Base-by-base conservation (phyloP, 371 early-diverging fungal species). In the Dentiscutata heterogama region DNA sequence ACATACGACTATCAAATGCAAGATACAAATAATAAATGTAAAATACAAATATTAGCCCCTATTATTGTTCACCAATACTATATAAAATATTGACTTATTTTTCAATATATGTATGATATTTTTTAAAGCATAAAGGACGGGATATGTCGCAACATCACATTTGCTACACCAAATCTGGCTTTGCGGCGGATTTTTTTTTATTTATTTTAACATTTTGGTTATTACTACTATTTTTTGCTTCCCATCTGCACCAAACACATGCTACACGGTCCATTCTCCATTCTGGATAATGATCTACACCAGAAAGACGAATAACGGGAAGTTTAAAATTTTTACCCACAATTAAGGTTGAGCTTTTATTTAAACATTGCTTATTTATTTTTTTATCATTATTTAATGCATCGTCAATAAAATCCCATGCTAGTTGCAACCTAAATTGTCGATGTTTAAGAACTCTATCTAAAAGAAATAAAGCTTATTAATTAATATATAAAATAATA, bases 231-330 rank as follows among this genome's bases (percentile, higher is more conserved):
- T 50, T 50, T 50, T 50, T 50, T 6, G 50, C 50, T 50, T 50
- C 13, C 10, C 10, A 50, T 50, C 50, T 11, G 20, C 42, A 67
- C 67, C 42, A 67, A 11, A 67, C 27, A 39, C 42, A 67, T 20
- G 39, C 31, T 3, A 35, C 20, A 13, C 42, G 14, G 14, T 35
- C 35, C 11, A 35, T 35, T 31, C 35, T 31, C 20, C 29, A 35
- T 67, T 67, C 67, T 31, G 42, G 18, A 67, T 35, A 67, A 67
- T 67, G 39, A 67, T 67, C 39, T 18, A 14, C 42, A 67, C 42
- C 67, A 67, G 35, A 13, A 39, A 67, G 35, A 35, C 20, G 10
- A 67, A 13, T 67, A 35, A n/a, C 18, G 8, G 7, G 67, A 35
- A 67, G 42, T 67, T 39, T 35, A 35, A 67, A 67, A 67, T 20